Evolutionary conservation across 495 filamentous ascomycete genomes (phyloP), one percentile per base, ranked within the genome.

Genomic region (Apiosordaria backusii): DNA sequence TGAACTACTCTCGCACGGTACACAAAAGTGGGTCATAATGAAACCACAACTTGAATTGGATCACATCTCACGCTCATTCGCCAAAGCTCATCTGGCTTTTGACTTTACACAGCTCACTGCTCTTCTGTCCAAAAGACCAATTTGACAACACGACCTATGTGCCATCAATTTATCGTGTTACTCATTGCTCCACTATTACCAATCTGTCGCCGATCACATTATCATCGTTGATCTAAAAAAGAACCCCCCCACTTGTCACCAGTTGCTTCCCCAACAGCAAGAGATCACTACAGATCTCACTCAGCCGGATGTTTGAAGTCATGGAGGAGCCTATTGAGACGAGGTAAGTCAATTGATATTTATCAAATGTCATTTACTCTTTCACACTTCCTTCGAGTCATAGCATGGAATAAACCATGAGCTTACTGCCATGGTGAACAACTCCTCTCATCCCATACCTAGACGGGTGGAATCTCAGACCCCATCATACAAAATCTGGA

Each of bases 71-170:
- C 35, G 35, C 45, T 61, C 61, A 66, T 66, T 66, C 62, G 62
- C 24, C 64, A 66, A 66, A 61, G 50, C 64, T 66, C 64, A 66
- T 66, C 61, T 60, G 25, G 57, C 45, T 55, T 61, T 66, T 61
- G 58, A 57, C 29, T 26, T 29, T 26, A 55, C 64, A 35, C 25
- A 62, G 61, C 61, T 62, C 61, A 62, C 10, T 45, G 35, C 35
- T 45, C 16, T 45, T 45, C 35, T 3, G 10, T 15, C 16, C 35
- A 18, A 45, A 45, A 9, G 10, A 13, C 16, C 35, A 45, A 10
- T 2, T 15, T 15, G 35, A 45, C 9, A 7, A 13, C 35, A 13
- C 35, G 16, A 9, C 5, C 16, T 13, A 45, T 45, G 16, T 45
- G 35, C 35, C 35, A 45, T 45, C 35, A 13, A 13, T 45, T 13